These are phyloP conservation scores for Incumbomyces lentus DNA, from an alignment of 2,329 filamentous ascomycete genomes.

Conservation along the genomic window DNA sequence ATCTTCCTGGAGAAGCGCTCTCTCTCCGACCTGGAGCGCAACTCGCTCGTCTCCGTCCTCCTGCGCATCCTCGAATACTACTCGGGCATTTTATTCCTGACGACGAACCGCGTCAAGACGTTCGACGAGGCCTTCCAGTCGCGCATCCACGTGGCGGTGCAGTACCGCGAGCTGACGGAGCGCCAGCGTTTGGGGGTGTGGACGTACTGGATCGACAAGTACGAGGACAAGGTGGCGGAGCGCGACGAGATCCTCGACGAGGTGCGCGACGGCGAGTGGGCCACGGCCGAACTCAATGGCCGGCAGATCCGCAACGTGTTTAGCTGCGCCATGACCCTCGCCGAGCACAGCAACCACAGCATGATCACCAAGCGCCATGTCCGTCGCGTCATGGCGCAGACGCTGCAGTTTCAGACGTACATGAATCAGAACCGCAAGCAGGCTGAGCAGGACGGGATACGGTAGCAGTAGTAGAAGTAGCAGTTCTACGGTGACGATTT, in stretches of 20 bases:
- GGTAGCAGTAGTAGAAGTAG: no score
- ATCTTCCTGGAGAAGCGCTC: slow-evolving; percentile 75
- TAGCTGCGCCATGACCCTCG: slow-evolving; percentile 5
- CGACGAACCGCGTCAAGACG: slow-evolving; percentile 20
- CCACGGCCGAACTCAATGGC: slow-evolving; percentile 16
- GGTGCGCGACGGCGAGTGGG: slow-evolving; percentile 9
- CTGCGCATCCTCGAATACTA: slow-evolving; percentile 70
- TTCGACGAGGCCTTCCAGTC: slow-evolving; percentile 24
- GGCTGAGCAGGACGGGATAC: neutral
- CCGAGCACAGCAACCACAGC: neutral
- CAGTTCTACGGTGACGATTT: no score
- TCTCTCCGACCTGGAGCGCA: slow-evolving; percentile 72
- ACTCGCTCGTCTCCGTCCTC: slow-evolving; percentile 79
- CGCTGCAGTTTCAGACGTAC: no score
- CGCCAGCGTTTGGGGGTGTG: slow-evolving; percentile 3
- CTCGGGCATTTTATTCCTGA: slow-evolving; percentile 19
- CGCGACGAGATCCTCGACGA: slow-evolving; percentile 15
- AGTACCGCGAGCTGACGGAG: slow-evolving; percentile 14
- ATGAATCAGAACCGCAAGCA: no score
- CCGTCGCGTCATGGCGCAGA: no score
- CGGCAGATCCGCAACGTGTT: slow-evolving; percentile 14
- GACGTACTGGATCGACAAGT: slow-evolving; percentile 10
- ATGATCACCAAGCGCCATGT: no score
- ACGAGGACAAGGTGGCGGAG: slow-evolving; percentile 8
- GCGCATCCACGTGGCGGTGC: slow-evolving; percentile 22